phyloP scores from a whole-genome alignment of 2,329 filamentous ascomycete genomes.

The Verticillium longisporum region DNA sequence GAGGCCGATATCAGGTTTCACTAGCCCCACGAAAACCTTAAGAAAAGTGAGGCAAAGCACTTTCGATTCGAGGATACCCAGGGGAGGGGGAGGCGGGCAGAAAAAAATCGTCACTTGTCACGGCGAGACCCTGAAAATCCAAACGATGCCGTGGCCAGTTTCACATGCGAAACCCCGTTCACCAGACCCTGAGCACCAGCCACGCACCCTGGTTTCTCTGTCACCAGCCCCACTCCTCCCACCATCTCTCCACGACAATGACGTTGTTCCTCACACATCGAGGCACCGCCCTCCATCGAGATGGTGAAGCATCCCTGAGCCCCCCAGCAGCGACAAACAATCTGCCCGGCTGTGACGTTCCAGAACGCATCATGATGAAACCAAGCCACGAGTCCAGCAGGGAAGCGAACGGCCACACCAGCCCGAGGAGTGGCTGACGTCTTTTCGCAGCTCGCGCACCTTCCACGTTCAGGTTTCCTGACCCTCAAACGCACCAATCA shows the following conservation, averaged over 20 bases:
- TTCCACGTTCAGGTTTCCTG: background rate
- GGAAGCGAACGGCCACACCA: background rate
- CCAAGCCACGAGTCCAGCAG: background rate
- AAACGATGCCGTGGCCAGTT: background rate
- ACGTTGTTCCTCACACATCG: background rate
- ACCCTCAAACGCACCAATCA: background rate
- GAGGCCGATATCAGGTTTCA: too few relatives aligned
- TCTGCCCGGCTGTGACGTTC: background rate
- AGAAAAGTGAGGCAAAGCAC: too few relatives aligned
- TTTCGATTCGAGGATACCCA: too few relatives aligned
- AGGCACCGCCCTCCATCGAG: background rate
- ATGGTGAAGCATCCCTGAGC: background rate
- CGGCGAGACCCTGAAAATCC: background rate
- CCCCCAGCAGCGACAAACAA: background rate
- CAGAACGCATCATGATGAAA: constrained; percentile 3
- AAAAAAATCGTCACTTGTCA: background rate
- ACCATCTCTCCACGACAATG: background rate
- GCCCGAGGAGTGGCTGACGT: background rate
- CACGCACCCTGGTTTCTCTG: background rate
- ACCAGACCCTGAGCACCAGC: background rate
- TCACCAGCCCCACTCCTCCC: too few relatives aligned
- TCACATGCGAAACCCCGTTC: background rate
- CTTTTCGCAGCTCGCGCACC: background rate
- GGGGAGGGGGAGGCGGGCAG: background rate
- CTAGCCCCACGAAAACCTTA: too few relatives aligned